Evolutionary conservation across 1,139 yeast species (phyloP), one percentile per base, ranked within the genome.

Genomic region (Saccharomyces pastorianus): DNA sequence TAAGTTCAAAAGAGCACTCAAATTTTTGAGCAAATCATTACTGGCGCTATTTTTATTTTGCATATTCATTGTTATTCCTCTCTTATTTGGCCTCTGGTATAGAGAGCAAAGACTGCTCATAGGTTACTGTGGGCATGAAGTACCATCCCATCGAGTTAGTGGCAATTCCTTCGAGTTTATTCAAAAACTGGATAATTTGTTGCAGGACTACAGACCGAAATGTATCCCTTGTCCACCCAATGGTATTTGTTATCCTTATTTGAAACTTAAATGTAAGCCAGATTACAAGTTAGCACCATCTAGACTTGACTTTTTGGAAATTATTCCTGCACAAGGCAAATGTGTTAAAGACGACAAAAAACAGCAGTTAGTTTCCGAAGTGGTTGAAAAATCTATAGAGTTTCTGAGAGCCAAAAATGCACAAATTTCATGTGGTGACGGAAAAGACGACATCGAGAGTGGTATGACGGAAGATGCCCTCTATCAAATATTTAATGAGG

Each of bases 221-320:
- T 93, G 98, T 70, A 72, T 79, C 6, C 80, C 80, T 41, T 91
- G 98, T 65, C 98, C 98, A 0, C 77, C 76, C 8, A 87, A 91
- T 70, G 95, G 95, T 1, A 74, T 81, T 51, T 93, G 98, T 68
- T 80, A 77, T 58, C 80, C 83, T 29, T 70, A 76, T 51, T 74
- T 85, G 62, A 73, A 78, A 57, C 67, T 86, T 17, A 81, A 78
- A 53, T 90, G 97, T 68, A 84, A 80, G 62, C 83, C 83, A 49
- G 95, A 85, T 55, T 89, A 78, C 67, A 72, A 82, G 47, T 78
- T 78, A 51, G 70, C 69, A 49, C 73, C 77, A 52, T 85, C 88
- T 11, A 79, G 84, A 76, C 76, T 78, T 60, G 75, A 83, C 50
- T 58, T 84, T 11, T 73, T 76, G 53, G 86, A 85, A 1, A 55